Percentiles rank a stretch among this genome's conserved stretches.
These are phyloP conservation scores for Rhamnella rubrinervis DNA, from an alignment of 331 rosid genomes.

Conservation along the genomic window DNA sequence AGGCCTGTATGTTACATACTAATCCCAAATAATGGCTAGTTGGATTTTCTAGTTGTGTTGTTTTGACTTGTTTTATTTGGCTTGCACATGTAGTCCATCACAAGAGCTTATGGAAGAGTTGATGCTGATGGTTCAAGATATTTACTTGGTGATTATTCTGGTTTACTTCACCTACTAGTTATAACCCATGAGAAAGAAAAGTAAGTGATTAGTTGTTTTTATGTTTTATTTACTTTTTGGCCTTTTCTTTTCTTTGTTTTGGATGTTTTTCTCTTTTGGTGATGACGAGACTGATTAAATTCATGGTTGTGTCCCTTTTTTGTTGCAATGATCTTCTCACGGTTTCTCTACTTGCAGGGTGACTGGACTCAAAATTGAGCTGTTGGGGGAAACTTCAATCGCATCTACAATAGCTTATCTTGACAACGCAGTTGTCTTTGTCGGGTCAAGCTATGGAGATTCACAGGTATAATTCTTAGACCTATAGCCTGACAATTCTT, in stretches of 20 bases:
- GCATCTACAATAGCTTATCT: conserved; percentile 95
- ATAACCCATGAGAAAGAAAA: conserved; percentile 93
- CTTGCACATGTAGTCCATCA: conserved; percentile 60
- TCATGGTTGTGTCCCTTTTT: neutral
- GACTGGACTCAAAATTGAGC: conserved; percentile 90
- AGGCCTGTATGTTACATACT: conserved; percentile 60
- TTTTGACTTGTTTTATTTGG: conserved; percentile 8
- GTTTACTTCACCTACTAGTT: conserved; percentile 89
- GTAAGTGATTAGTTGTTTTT: conserved; percentile 33
- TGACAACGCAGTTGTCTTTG: conserved; percentile 85
- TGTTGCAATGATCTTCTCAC: conserved; percentile 3
- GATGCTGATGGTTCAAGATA: conserved; percentile 98
- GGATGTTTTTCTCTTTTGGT: no score
- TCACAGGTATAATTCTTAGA: conserved; percentile 63
- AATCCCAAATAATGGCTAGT: neutral
- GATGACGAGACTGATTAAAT: no score
- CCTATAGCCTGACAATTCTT: neutral
- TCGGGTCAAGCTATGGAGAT: conserved; percentile 96
- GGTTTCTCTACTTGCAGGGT: conserved; percentile 56
- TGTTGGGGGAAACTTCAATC: conserved; percentile 95
- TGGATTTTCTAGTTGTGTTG: neutral
- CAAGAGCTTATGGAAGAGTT: conserved; percentile 91
- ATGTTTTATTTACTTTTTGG: neutral
- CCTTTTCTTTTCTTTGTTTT: neutral
- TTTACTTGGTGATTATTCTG: conserved; percentile 93